Percentiles rank a stretch among this genome's conserved stretches.
phyloP scores from a whole-genome alignment of 495 filamentous ascomycete genomes.

The Lophium mytilinum region DNA sequence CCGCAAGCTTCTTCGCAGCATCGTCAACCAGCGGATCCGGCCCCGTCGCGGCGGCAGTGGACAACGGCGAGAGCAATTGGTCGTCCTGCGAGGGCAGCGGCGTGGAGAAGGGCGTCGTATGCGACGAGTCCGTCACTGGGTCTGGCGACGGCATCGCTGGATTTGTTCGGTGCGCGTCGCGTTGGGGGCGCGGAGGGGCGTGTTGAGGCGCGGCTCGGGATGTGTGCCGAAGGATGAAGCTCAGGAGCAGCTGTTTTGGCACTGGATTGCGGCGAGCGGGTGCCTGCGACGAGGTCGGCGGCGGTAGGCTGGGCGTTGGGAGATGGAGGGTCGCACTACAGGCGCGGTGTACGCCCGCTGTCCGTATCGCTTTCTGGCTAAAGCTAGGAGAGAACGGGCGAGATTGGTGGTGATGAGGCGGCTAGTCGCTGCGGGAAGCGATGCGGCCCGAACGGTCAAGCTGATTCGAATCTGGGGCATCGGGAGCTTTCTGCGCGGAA shows the following conservation, averaged over 20 bases:
- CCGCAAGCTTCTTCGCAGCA: constrained; percentile 3
- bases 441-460: background rate
- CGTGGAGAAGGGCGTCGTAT: constrained; percentile 8
- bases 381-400: too few relatives aligned
- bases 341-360: too few relatives aligned
- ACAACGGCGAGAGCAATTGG: constrained; percentile 7
- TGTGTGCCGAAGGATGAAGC: too few relatives aligned
- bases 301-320: too few relatives aligned
- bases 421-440: too few relatives aligned
- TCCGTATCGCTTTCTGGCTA: too few relatives aligned
- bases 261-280: too few relatives aligned
- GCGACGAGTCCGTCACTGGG: background rate
- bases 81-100: constrained; percentile 9
- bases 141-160: background rate
- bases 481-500: background rate
- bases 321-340: too few relatives aligned
- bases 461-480: background rate
- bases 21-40: constrained; percentile 6
- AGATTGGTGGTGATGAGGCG: too few relatives aligned
- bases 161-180: background rate
- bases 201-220: too few relatives aligned
- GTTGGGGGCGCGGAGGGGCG: background rate
- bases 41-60: background rate
- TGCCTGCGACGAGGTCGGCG: too few relatives aligned
- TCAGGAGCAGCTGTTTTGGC: too few relatives aligned